These are phyloP conservation scores for Inonotus hispidus DNA, from an alignment of 1,284 basidiomycete species.

Conservation along the genomic window DNA sequence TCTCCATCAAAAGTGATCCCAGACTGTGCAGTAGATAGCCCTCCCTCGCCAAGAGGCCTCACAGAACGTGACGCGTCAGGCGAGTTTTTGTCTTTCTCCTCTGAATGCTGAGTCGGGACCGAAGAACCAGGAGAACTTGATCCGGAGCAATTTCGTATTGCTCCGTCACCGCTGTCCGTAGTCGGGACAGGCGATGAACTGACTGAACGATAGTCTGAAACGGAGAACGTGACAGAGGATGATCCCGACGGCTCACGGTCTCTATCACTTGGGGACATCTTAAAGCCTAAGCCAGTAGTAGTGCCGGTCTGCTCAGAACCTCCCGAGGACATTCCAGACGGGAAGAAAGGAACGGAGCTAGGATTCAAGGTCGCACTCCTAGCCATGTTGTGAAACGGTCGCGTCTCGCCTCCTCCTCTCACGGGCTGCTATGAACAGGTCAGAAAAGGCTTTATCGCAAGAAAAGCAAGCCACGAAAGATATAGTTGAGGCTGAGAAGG, in stretches of 20 bases:
- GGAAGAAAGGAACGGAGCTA: constrained; percentile 77
- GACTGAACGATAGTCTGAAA: constrained; percentile 59
- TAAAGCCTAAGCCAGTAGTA: constrained; percentile 40
- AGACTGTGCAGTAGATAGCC: background rate
- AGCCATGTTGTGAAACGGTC: constrained; percentile 40
- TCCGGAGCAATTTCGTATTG: constrained; percentile 4
- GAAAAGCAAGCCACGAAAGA: background rate
- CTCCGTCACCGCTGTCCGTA: constrained; percentile 16
- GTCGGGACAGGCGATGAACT: constrained; percentile 58
- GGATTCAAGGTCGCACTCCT: constrained; percentile 72
- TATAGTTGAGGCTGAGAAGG: too few relatives aligned
- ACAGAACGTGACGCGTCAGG: background rate
- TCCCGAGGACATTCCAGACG: constrained; percentile 52
- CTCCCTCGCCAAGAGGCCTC: constrained; percentile 6
- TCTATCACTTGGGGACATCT: constrained; percentile 34
- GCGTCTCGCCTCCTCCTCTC: background rate
- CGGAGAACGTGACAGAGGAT: constrained; percentile 52
- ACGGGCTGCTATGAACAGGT: background rate
- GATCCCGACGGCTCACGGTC: constrained; percentile 51
- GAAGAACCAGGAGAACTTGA: constrained; percentile 4
- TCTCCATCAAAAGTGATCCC: constrained; percentile 13
- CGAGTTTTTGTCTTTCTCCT: constrained; percentile 13
- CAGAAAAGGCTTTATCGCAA: background rate
- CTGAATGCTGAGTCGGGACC: constrained; percentile 11
- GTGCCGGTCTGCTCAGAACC: constrained; percentile 35